Percentiles rank a stretch among this genome's conserved stretches.
Conservation (phyloP, 305 asterid species). For the Withania somnifera region DNA sequence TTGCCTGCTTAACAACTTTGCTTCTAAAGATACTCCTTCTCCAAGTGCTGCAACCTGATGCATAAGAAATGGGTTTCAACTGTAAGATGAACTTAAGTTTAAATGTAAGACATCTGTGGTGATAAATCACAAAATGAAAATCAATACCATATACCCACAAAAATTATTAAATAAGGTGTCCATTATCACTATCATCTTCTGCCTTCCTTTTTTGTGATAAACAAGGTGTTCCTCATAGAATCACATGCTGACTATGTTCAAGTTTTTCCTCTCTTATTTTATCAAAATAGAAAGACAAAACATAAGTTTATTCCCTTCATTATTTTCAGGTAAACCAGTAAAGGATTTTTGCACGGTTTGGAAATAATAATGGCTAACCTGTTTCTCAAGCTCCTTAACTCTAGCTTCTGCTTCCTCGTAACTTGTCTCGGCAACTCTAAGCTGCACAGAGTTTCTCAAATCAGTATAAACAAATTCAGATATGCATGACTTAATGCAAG, state of each 20-base stretch:
- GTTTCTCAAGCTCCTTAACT: constrained; percentile 94
- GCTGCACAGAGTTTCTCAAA: constrained; percentile 33
- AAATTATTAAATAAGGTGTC: not conserved
- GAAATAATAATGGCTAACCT: constrained; percentile 34
- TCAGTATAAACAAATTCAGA: constrained; percentile 5
- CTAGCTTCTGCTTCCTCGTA: constrained; percentile 81
- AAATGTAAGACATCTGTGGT: not conserved
- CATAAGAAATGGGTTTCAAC: constrained; percentile 7
- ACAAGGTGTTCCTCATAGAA: not conserved
- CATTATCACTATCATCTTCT: not conserved
- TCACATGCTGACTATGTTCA: not conserved
- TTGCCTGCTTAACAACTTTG: constrained; percentile 89
- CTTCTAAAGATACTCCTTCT: constrained; percentile 95
- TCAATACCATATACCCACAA: not conserved
- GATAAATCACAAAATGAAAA: not conserved
- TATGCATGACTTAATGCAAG: constrained; percentile 1
- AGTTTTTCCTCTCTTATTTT: not conserved
- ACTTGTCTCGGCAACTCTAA: constrained; percentile 66
- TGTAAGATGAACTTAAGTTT: constrained; percentile 1
- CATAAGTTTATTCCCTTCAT: not conserved
- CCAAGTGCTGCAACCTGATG: constrained; percentile 91
- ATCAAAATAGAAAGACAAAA: not conserved
- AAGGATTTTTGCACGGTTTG: not conserved
- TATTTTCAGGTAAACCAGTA: not conserved
- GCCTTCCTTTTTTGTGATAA: not conserved